Conservation (phyloP, 2,329 filamentous ascomycete genomes). For the Emmonsiellopsis sp. region DNA sequence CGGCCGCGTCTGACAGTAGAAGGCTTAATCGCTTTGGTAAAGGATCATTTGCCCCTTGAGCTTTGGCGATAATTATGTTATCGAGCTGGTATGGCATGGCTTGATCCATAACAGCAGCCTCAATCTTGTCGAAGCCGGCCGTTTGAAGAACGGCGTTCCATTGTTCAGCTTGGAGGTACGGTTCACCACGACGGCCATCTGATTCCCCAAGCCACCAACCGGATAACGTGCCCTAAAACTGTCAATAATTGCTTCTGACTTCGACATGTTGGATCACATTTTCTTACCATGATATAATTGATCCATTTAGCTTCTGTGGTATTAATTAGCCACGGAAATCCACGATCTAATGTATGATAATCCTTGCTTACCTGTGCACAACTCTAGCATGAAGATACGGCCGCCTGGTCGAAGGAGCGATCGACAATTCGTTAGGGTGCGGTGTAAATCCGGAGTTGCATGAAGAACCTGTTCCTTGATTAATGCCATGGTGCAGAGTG, state of each 20-base stretch:
- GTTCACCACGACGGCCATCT: not conserved
- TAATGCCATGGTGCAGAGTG: not conserved
- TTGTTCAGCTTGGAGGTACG: not conserved
- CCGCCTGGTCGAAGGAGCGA: not conserved
- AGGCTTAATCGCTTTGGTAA: not conserved
- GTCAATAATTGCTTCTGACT: not conserved
- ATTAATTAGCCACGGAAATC: not conserved
- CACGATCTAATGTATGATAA: not conserved
- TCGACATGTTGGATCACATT: not conserved
- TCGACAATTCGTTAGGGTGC: not conserved
- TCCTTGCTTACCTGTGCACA: no score
- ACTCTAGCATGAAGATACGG: slow-evolving; percentile 1
- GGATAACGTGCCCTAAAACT: slow-evolving; percentile 1
- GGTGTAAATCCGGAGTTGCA: not conserved
- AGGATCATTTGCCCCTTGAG: not conserved
- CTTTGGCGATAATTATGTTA: not conserved
- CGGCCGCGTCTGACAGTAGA: not conserved
- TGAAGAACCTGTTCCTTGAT: not conserved
- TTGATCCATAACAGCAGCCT: not conserved
- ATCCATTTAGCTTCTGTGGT: not conserved
- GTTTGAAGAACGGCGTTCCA: slow-evolving; percentile 3
- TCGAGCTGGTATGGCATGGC: not conserved
- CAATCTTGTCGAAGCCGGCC: slow-evolving; percentile 5
- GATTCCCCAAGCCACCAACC: slow-evolving; percentile 8
- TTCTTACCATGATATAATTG: not conserved